Evolutionary conservation across 2,329 filamentous ascomycete species (phyloP), one percentile per base, ranked within the genome.

Genomic region (Nakataea oryzae): DNA sequence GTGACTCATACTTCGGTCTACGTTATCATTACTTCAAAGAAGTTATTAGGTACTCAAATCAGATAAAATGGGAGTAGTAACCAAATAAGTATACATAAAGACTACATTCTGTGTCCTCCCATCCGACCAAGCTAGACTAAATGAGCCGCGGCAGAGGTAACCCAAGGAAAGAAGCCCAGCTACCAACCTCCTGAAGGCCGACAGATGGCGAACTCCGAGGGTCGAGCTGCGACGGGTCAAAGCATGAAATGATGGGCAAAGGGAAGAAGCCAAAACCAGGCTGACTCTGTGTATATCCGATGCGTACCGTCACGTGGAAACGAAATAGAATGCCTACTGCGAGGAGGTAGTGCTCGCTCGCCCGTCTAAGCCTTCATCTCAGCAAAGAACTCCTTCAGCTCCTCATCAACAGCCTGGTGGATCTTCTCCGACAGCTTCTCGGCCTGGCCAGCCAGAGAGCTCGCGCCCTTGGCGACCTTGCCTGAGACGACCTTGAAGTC

Each of bases 401-500:
- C 83, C 73, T 84, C 78, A 28, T 87, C 82, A 60, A 87, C 80
- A 47, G 85, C 72, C 65, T 84, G 76, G 69, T 86, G 81, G 67
- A 87, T 82, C 81, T 86, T 86, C 76, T 84, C 78, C 65, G 83
- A 81, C 65, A 87, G 74, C 78, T 85, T 80, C 75, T 84, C 80
- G 27, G 81, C 82, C 79, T 86, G 84, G 69, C 73, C 75, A 62
- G 79, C 75, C 64, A 85, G 71, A 32, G 77, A 71, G 70, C 84
- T 80, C 65, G 79, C 78, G 56, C 78, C 79, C 72, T 83, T 79
- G 66, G 80, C 75, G 61, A 86, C 75, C 74, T 85, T 79, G 70
- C 79, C 81, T 32, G 83, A 82, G 69, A 85, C 74, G 58, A 84
- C 72, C 69, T 84, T 78, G 59, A 96, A 75, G 70, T 86, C 83